These are phyloP conservation scores for Pleurotus platypus DNA, from an alignment of 768 basidiomycete genomes.

Conservation along the genomic window DNA sequence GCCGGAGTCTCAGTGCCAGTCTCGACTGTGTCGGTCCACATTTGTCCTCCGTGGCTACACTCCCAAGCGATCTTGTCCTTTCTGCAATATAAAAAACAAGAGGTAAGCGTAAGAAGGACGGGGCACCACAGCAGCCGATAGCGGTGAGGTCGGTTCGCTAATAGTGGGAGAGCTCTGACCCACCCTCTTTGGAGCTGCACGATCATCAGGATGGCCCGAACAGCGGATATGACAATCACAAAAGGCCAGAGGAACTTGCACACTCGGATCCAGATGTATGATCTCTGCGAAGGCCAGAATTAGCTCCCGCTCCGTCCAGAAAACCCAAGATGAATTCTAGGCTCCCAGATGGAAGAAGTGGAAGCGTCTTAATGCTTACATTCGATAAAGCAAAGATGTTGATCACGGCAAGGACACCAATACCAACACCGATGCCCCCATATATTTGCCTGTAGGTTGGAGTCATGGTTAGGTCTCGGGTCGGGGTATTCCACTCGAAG, in stretches of 20 bases:
- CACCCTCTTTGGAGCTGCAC: conserved; percentile 69
- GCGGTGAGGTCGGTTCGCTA: conserved; percentile 6
- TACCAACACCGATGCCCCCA: conserved; percentile 57
- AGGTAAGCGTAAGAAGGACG: conserved; percentile 1
- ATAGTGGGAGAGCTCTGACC: conserved; percentile 24
- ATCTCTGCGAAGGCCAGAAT: conserved; percentile 43
- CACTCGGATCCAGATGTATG: conserved; percentile 65
- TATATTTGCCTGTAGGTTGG: conserved; percentile 54
- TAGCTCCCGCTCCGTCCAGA: conserved; percentile 8
- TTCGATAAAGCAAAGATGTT: conserved; percentile 60
- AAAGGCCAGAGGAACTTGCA: conserved; percentile 70
- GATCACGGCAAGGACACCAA: conserved; percentile 48
- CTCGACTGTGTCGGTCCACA: conserved; percentile 46
- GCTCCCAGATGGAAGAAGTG: conserved; percentile 9
- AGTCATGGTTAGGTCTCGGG: conserved; percentile 16
- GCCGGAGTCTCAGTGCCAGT: conserved; percentile 38
- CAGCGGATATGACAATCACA: conserved; percentile 56
- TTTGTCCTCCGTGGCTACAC: conserved; percentile 66
- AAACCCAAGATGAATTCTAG: conserved; percentile 6
- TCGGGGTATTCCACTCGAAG: conserved; percentile 16
- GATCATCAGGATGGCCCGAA: conserved; percentile 72
- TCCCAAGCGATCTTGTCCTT: conserved; percentile 71
- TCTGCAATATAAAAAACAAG: conserved; percentile 27
- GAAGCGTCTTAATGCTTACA: conserved; percentile 32
- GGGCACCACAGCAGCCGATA: conserved; percentile 3